Conservation (phyloP, 2,329 filamentous ascomycete genomes). For the Arthrobotrys pseudoclavata region DNA sequence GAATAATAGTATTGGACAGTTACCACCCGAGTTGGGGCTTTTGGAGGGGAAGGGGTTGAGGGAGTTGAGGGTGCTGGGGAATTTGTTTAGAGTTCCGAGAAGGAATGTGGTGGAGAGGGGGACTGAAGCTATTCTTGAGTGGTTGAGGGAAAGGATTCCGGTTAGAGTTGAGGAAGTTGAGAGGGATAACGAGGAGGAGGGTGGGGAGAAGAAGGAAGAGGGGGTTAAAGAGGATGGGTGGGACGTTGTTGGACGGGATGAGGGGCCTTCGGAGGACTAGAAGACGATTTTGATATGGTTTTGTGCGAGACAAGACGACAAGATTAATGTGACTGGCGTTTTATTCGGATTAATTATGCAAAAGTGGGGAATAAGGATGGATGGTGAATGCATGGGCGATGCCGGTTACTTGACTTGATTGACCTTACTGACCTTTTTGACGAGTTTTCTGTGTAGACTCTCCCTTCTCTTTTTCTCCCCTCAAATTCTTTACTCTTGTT, state of each 20-base stretch:
- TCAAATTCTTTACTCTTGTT: background rate
- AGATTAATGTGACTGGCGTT: constrained; percentile 31
- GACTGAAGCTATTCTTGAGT: constrained; percentile 81
- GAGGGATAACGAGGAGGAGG: background rate
- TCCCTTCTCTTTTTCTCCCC: constrained; percentile 7
- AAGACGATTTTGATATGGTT: constrained; percentile 9
- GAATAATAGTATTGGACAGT: constrained; percentile 85
- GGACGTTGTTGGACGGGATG: constrained; percentile 52
- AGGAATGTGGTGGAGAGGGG: constrained; percentile 87
- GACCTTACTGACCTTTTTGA: constrained; percentile 4
- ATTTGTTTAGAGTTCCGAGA: constrained; percentile 87
- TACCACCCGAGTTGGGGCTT: constrained; percentile 85
- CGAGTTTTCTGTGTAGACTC: constrained; percentile 23
- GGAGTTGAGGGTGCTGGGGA: constrained; percentile 83
- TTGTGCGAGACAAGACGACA: background rate
- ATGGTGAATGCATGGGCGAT: constrained; percentile 9
- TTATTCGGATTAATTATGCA: constrained; percentile 17
- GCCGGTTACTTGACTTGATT: constrained; percentile 17
- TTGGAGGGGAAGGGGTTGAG: constrained; percentile 75
- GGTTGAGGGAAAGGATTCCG: constrained; percentile 62
- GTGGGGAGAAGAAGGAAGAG: background rate
- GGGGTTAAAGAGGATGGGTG: constrained; percentile 49
- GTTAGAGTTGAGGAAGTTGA: constrained; percentile 31
- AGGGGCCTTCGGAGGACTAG: constrained; percentile 22
- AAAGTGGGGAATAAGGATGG: constrained; percentile 5